Evolutionary conservation across 352 stramenopile species (phyloP).

Genomic region (Phytophthora nicotianae): DNA sequence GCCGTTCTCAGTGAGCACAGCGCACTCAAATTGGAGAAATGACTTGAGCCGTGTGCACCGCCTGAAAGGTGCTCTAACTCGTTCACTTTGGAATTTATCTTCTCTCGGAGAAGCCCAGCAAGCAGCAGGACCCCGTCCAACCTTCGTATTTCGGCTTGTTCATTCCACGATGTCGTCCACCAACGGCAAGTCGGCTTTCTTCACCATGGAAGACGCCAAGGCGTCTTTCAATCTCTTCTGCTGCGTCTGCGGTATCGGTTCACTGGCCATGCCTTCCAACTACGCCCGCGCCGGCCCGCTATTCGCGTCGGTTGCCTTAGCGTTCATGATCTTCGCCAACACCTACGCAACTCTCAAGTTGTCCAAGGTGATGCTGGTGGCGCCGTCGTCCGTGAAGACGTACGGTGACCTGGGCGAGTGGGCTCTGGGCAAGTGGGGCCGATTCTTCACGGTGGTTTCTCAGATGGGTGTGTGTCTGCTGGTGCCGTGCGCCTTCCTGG

Average conservation of each 20-base stretch:
- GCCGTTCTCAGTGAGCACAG: conserved; percentile 21
- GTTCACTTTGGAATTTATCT: conserved; percentile 37
- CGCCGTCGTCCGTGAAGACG: conserved; percentile 54
- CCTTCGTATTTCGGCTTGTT: too few species aligned
- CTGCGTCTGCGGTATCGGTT: conserved; percentile 55
- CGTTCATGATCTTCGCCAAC: conserved; percentile 67
- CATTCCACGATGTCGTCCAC: conserved; percentile 29
- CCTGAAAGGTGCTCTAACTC: conserved; percentile 17
- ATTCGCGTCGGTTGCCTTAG: conserved; percentile 43
- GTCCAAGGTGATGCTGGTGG: conserved; percentile 52
- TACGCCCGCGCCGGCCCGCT: conserved; percentile 55
- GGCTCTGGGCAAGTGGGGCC: conserved; percentile 35
- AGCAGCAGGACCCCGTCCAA: conserved; percentile 1
- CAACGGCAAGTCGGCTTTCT: conserved; percentile 41
- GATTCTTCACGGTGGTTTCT: conserved; percentile 46
- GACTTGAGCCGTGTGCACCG: background rate
- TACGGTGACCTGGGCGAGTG: conserved; percentile 52
- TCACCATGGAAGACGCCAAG: conserved; percentile 55
- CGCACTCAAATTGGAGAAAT: background rate
- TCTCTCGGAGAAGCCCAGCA: conserved; percentile 27
- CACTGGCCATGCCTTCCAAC: conserved; percentile 58
- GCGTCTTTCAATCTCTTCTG: conserved; percentile 51
- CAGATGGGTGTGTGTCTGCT: conserved; percentile 54
- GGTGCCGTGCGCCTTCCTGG: conserved; percentile 49
- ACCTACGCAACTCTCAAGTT: conserved; percentile 58